Evolutionary conservation across 805 yeast species (phyloP).

Genomic region (Candida taoyuanica): DNA sequence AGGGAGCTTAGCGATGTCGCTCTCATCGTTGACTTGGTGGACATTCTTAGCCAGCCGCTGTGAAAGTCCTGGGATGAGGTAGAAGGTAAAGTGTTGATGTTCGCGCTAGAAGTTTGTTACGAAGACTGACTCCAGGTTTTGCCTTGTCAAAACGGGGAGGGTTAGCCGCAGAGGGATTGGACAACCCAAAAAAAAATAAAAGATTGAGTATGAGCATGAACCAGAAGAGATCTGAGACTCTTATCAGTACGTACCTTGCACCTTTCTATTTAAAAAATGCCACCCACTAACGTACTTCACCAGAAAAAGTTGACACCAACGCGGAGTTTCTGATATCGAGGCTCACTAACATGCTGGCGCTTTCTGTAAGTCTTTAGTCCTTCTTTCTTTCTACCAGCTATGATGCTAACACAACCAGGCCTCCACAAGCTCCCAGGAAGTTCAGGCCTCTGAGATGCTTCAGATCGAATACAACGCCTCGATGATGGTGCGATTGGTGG

Average conservation of each 20-base stretch:
- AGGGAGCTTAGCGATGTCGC: conserved; percentile 8
- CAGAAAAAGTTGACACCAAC: conserved; percentile 47
- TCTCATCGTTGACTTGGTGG: conserved; percentile 3
- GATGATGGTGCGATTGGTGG: conserved; percentile 46
- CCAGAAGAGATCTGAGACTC: conserved; percentile 39
- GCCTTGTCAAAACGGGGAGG: too few relatives aligned
- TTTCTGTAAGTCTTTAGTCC: conserved; percentile 30
- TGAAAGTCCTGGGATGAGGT: not conserved
- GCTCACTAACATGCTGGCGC: conserved; percentile 48
- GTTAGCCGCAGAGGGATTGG: too few relatives aligned
- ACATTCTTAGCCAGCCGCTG: too few relatives aligned
- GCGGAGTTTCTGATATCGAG: conserved; percentile 48
- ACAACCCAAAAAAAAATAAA: too few relatives aligned
- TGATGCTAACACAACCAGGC: conserved; percentile 12
- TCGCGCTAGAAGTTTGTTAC: too few relatives aligned
- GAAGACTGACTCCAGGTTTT: too few relatives aligned
- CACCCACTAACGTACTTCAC: not conserved
- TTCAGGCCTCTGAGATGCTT: conserved; percentile 47
- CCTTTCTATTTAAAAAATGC: not conserved
- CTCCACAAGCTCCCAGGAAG: conserved; percentile 30
- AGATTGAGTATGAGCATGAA: conserved; percentile 26
- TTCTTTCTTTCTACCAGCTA: not conserved
- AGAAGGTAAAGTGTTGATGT: not conserved
- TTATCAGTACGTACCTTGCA: conserved; percentile 32
- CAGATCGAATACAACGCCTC: conserved; percentile 52